phyloP scores from a whole-genome alignment of 2,329 filamentous ascomycete species.

The Colletotrichum magnum region DNA sequence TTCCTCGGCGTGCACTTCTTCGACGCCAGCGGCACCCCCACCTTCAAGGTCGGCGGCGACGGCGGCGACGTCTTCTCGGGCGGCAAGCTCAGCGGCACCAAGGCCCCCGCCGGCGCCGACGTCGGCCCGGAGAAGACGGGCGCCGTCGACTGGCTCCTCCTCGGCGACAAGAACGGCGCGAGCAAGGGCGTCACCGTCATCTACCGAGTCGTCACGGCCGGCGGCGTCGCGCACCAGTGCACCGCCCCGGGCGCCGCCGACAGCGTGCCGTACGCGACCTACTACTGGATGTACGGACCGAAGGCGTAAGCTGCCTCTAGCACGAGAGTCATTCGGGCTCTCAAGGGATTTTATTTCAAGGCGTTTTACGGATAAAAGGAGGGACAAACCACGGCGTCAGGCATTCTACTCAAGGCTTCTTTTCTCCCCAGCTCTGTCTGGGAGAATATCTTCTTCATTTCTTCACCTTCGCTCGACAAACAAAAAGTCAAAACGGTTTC shows the following conservation, averaged over 20 bases:
- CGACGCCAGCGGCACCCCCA: conserved; percentile 65
- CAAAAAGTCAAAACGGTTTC: not conserved
- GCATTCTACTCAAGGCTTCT: not conserved
- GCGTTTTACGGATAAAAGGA: conserved; percentile 12
- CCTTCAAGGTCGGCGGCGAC: conserved; percentile 68
- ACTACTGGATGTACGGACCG: conserved; percentile 70
- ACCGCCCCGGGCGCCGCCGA: conserved; percentile 54
- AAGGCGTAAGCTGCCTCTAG: conserved; percentile 12
- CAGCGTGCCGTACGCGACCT: conserved; percentile 70
- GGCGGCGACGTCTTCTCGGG: conserved; percentile 57
- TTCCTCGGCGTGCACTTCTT: conserved; percentile 79
- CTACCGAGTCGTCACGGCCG: conserved; percentile 70
- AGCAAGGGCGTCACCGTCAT: conserved; percentile 57
- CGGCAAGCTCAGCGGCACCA: conserved; percentile 64
- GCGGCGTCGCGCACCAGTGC: conserved; percentile 63
- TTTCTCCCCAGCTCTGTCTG: not conserved
- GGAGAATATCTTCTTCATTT: not conserved
- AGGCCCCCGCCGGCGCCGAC: conserved; percentile 66
- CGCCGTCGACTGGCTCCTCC: conserved; percentile 69
- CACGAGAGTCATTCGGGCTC: not conserved
- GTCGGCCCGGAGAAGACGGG: conserved; percentile 62
- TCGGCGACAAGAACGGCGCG: conserved; percentile 56
- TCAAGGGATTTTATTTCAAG: not conserved
- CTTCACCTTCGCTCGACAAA: conserved; percentile 4
- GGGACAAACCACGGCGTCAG: not conserved